Conservation (phyloP, 306 rosid genomes). For the Luffa aegyptiaca region DNA sequence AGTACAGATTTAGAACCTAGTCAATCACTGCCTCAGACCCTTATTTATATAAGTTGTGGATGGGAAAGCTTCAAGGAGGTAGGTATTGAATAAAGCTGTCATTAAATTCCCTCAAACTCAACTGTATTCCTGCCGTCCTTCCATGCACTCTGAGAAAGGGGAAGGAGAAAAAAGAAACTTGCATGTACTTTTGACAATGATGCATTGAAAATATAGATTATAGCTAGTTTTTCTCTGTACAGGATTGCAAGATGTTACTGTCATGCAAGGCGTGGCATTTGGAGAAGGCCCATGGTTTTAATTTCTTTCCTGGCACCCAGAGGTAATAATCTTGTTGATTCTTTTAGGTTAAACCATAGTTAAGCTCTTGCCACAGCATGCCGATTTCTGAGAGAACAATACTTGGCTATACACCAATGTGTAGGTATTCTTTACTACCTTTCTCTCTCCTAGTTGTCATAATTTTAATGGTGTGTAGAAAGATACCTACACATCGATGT, state of each 20-base stretch:
- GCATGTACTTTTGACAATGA: neutral
- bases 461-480: too few species aligned
- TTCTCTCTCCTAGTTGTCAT: too few species aligned
- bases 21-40: constrained; percentile 64
- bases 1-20: constrained; percentile 31
- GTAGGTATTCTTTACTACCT: too few species aligned
- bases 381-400: neutral
- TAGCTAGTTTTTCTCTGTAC: constrained; percentile 1
- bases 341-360: neutral
- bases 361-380: neutral
- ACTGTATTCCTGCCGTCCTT: neutral
- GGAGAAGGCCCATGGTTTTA: constrained; percentile 81
- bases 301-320: constrained; percentile 81
- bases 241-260: constrained; percentile 78
- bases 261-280: constrained; percentile 64
- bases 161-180: neutral
- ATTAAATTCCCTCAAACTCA: neutral
- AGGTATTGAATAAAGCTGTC: constrained; percentile 2
- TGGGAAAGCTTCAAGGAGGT: constrained; percentile 99
- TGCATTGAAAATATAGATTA: neutral
- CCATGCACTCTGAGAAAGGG: neutral
- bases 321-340: constrained; percentile 32
- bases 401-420: too few species aligned
- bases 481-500: too few species aligned
- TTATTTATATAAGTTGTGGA: constrained; percentile 93